Conservation (phyloP, 495 filamentous ascomycete genomes). For the Antarctomyces pellizariae region DNA sequence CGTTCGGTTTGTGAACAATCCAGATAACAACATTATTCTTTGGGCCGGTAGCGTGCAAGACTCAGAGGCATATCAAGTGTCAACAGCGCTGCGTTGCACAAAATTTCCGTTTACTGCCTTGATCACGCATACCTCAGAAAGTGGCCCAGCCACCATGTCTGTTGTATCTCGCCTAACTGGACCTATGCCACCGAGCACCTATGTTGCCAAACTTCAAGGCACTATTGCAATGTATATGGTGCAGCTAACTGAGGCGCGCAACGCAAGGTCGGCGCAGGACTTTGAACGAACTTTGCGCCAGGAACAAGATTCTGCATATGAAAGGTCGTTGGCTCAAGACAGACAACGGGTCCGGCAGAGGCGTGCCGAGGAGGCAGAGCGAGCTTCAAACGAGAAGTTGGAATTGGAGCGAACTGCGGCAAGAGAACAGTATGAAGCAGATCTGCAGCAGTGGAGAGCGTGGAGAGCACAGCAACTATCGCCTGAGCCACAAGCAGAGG, state of each 20-base stretch:
- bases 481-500: conserved; percentile 38
- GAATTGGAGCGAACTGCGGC: conserved; percentile 37
- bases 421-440: conserved; percentile 29
- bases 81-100: conserved; percentile 56
- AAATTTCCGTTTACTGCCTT: conserved; percentile 79
- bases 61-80: conserved; percentile 79
- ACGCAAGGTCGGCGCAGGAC: conserved; percentile 50
- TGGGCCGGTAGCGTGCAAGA: conserved; percentile 88
- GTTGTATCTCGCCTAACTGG: conserved; percentile 55
- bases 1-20: conserved; percentile 43
- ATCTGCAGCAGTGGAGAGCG: conserved; percentile 46
- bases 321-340: conserved; percentile 70
- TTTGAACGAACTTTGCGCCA: conserved; percentile 51
- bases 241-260: conserved; percentile 41
- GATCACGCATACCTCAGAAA: conserved; percentile 58
- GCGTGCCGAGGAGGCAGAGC: conserved; percentile 27
- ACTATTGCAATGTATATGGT: conserved; percentile 46
- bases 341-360: conserved; percentile 53
- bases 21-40: conserved; percentile 50
- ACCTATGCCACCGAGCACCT: conserved; percentile 35
- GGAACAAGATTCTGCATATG: conserved; percentile 80
- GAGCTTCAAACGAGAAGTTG: conserved; percentile 12
- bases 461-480: conserved; percentile 52
- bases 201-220: conserved; percentile 44
- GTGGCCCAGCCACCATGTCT: conserved; percentile 67